A percentile compares a stretch with the other conserved stretches of the same genome.
phyloP scores from a whole-genome alignment of 2,329 filamentous ascomycete genomes.

The Beauveria australis region DNA sequence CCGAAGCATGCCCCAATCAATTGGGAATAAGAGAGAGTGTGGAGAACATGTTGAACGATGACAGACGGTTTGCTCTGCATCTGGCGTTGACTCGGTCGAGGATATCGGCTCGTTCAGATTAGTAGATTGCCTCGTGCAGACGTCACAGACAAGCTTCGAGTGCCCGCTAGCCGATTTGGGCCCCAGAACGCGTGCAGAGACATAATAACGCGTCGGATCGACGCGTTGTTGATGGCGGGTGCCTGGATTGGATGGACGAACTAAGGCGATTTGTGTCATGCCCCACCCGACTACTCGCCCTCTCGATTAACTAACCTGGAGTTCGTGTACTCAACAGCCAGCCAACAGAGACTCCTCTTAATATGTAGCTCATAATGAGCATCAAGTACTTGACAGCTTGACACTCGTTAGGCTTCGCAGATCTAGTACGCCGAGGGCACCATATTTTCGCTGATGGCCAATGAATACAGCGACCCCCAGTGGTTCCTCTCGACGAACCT shows the following conservation, averaged over 20 bases:
- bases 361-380: not conserved
- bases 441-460: too few species aligned
- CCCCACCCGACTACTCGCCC: not conserved
- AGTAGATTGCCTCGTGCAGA: too few species aligned
- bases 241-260: not conserved
- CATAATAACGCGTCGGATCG: not conserved
- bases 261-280: not conserved
- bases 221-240: not conserved
- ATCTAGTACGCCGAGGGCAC: too few species aligned
- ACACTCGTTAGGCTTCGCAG: not conserved
- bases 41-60: too few species aligned
- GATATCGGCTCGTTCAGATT: not conserved
- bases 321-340: not conserved
- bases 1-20: too few species aligned
- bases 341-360: too few species aligned
- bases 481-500: too few species aligned
- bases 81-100: too few species aligned
- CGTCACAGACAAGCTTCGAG: too few species aligned
- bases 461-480: too few species aligned
- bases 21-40: too few species aligned
- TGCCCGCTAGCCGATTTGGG: not conserved
- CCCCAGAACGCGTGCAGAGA: not conserved
- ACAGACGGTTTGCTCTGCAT: too few species aligned
- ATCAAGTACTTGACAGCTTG: not conserved
- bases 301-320: not conserved